Conservation (phyloP, 768 basidiomycete genomes). For the Termitomyces sp. region DNA sequence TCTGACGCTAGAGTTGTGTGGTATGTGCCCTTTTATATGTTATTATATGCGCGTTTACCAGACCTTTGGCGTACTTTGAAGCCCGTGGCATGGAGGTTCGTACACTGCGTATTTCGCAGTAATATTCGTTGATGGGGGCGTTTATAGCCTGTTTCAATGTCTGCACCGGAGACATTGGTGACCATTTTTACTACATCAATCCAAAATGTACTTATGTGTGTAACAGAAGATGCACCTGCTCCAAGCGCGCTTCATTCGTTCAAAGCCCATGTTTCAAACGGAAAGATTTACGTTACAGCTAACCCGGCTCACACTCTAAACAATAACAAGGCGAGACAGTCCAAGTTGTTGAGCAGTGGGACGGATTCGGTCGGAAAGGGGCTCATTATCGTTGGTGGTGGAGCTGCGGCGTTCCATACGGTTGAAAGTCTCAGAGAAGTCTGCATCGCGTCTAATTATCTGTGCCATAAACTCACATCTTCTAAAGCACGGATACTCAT, state of each 20-base stretch:
- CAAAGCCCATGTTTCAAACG: conserved; percentile 57
- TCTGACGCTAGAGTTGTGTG: conserved; percentile 79
- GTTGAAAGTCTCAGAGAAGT: conserved; percentile 84
- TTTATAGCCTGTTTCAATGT: conserved; percentile 79
- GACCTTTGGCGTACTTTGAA: conserved; percentile 18
- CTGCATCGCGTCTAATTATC: conserved; percentile 2
- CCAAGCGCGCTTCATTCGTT: conserved; percentile 77
- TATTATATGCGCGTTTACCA: background rate
- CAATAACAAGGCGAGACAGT: conserved; percentile 59
- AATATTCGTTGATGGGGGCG: background rate
- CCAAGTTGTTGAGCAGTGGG: conserved; percentile 46
- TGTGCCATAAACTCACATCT: background rate
- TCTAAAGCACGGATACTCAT: conserved; percentile 66
- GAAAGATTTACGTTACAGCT: conserved; percentile 79
- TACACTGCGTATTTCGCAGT: background rate
- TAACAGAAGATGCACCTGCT: conserved; percentile 82
- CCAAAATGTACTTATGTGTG: conserved; percentile 8
- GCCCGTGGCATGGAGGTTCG: conserved; percentile 85
- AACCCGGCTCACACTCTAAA: conserved; percentile 55
- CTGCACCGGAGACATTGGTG: conserved; percentile 78
- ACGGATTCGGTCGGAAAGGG: conserved; percentile 49
- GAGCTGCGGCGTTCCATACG: conserved; percentile 70
- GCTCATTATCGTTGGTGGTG: conserved; percentile 84
- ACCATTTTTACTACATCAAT: conserved; percentile 16
- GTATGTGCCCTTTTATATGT: conserved; percentile 28